Evolutionary conservation across 108 stramenopile genomes (phyloP).

Genomic region (Mayamaea pseudoterrestris): DNA sequence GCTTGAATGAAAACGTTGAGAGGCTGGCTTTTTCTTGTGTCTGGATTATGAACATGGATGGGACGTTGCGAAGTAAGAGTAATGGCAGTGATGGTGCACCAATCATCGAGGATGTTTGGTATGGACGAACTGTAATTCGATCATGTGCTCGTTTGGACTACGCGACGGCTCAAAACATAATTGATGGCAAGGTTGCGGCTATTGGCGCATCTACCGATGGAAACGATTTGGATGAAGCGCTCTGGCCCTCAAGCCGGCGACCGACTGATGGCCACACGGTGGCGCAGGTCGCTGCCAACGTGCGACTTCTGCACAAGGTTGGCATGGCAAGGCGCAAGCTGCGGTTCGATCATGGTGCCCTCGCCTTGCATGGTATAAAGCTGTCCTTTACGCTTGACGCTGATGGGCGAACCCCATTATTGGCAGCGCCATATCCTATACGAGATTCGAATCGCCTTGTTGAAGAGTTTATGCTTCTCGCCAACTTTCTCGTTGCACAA

Average conservation of each 20-base stretch:
- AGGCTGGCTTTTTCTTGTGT: constrained; percentile 90
- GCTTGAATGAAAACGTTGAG: constrained; percentile 90
- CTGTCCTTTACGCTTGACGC: constrained; percentile 81
- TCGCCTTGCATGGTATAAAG: constrained; percentile 83
- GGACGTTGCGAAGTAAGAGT: constrained; percentile 49
- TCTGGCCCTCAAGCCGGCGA: constrained; percentile 79
- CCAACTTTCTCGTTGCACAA: constrained; percentile 94
- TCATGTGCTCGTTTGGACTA: constrained; percentile 93
- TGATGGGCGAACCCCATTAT: constrained; percentile 75
- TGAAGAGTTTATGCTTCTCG: constrained; percentile 98
- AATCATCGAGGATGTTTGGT: constrained; percentile 81
- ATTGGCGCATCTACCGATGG: constrained; percentile 28
- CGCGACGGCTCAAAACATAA: constrained; percentile 89
- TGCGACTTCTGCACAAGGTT: constrained; percentile 78
- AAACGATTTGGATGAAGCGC: constrained; percentile 39
- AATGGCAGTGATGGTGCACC: constrained; percentile 18
- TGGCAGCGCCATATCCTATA: constrained; percentile 79
- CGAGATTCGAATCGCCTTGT: constrained; percentile 87
- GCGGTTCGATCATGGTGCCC: constrained; percentile 83
- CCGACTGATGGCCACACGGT: constrained; percentile 74
- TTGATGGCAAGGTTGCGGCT: constrained; percentile 65
- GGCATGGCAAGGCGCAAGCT: constrained; percentile 69
- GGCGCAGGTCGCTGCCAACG: constrained; percentile 76
- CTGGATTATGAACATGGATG: constrained; percentile 91
- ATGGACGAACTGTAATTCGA: constrained; percentile 88